Conservation (phyloP, 371 early-diverging fungal species). For the Rhizopus stolonifer region DNA sequence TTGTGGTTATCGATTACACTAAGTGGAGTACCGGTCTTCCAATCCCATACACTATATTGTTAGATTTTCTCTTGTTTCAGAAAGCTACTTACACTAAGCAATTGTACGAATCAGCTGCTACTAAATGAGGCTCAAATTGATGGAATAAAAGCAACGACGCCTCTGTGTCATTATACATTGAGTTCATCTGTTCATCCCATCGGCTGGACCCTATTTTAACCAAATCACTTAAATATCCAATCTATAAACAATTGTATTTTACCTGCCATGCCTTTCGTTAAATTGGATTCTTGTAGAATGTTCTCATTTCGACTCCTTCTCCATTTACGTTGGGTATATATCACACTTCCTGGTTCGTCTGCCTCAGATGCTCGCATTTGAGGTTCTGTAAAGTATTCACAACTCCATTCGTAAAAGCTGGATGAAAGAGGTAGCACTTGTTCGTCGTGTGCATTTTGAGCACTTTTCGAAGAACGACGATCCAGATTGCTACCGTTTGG, state of each 20-base stretch:
- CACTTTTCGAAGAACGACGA: slow-evolving; percentile 2
- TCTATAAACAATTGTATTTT: neutral
- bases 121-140: slow-evolving; percentile 76
- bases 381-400: slow-evolving; percentile 88
- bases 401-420: slow-evolving; percentile 81
- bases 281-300: slow-evolving; percentile 60
- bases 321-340: slow-evolving; percentile 80
- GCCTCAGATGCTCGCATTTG: slow-evolving; percentile 84
- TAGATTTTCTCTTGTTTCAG: neutral
- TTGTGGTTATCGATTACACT: slow-evolving; percentile 72
- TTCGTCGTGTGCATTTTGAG: slow-evolving; percentile 8
- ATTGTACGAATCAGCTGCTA: slow-evolving; percentile 69
- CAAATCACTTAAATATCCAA: neutral
- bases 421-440: slow-evolving; percentile 54
- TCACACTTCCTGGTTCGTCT: slow-evolving; percentile 82
- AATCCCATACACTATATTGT: slow-evolving; percentile 70
- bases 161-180: slow-evolving; percentile 60
- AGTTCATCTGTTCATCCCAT: slow-evolving; percentile 64
- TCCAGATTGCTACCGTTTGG: neutral
- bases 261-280: slow-evolving; percentile 47
- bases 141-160: slow-evolving; percentile 67
- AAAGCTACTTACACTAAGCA: slow-evolving; percentile 35
- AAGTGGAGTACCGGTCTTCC: slow-evolving; percentile 62
- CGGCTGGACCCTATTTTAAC: slow-evolving; percentile 43
- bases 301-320: slow-evolving; percentile 71